Conservation (phyloP, 345 rosid genomes). For the Salix exigua region DNA sequence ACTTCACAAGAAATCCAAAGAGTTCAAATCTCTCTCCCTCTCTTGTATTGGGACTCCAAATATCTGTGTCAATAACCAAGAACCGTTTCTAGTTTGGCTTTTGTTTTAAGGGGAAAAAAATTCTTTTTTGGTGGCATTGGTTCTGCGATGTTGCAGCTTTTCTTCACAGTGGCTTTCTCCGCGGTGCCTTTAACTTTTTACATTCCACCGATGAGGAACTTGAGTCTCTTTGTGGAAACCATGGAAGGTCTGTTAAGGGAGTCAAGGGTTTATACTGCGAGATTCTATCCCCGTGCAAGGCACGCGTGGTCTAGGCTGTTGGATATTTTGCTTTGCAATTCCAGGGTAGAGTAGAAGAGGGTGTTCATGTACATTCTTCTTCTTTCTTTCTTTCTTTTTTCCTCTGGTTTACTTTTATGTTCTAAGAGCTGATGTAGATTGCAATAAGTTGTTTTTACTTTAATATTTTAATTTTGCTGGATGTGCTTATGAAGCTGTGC, state of each 20-base stretch:
- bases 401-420: neutral
- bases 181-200: conserved; percentile 83
- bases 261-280: conserved; percentile 46
- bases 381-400: neutral
- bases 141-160: conserved; percentile 52
- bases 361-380: neutral
- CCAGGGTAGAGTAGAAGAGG: conserved; percentile 24
- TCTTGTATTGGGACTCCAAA: neutral
- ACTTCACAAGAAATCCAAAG: neutral
- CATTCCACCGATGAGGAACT: conserved; percentile 76
- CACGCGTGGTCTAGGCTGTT: conserved; percentile 63
- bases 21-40: neutral
- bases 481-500: neutral
- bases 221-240: conserved; percentile 65
- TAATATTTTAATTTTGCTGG: neutral
- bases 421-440: neutral
- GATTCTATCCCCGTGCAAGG: conserved; percentile 66
- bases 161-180: conserved; percentile 84
- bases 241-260: conserved; percentile 62
- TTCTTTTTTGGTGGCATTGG: neutral
- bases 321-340: conserved; percentile 59
- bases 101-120: too few species aligned
- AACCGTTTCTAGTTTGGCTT: neutral
- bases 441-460: neutral
- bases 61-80: neutral